Conservation (phyloP, 176 grass and related monocot species). For the Carex littledalei region DNA sequence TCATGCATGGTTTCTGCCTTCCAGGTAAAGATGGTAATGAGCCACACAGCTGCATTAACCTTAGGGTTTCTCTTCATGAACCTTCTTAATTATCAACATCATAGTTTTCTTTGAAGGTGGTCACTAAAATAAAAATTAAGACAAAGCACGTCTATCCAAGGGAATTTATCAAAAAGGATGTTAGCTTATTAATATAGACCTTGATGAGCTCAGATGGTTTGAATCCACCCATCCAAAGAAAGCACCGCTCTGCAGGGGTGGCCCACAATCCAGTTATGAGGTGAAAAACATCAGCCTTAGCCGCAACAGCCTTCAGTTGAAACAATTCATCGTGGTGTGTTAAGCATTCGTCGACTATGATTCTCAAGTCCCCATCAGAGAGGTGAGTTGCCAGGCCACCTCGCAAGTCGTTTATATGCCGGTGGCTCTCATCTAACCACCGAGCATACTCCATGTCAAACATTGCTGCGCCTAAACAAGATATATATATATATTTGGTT, state of each 20-base stretch:
- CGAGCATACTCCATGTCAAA: slow-evolving; percentile 60
- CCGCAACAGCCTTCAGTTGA: slow-evolving; percentile 36
- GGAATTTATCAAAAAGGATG: not conserved
- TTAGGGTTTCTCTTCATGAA: not conserved
- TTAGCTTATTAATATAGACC: slow-evolving; percentile 24
- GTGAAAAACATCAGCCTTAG: slow-evolving; percentile 69
- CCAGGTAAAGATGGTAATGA: not conserved
- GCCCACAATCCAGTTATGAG: slow-evolving; percentile 75
- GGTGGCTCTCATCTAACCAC: slow-evolving; percentile 57
- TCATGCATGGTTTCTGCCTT: not conserved
- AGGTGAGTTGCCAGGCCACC: slow-evolving; percentile 41
- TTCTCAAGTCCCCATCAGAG: slow-evolving; percentile 55
- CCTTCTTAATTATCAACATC: not conserved
- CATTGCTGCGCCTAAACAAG: slow-evolving; percentile 31
- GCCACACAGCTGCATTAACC: not conserved
- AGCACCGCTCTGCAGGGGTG: slow-evolving; percentile 57
- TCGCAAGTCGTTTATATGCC: slow-evolving; percentile 47
- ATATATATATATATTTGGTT: not conserved
- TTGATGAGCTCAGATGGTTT: slow-evolving; percentile 77
- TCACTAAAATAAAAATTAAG: not conserved
- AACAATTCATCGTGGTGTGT: slow-evolving; percentile 67
- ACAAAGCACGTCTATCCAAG: not conserved
- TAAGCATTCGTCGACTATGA: slow-evolving; percentile 49
- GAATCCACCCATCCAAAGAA: slow-evolving; percentile 91
- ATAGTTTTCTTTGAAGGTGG: not conserved